Evolutionary conservation across 202 grass and related monocot species (phyloP), one percentile per base, ranked within the genome.

Genomic region (Zoysia matrella): DNA sequence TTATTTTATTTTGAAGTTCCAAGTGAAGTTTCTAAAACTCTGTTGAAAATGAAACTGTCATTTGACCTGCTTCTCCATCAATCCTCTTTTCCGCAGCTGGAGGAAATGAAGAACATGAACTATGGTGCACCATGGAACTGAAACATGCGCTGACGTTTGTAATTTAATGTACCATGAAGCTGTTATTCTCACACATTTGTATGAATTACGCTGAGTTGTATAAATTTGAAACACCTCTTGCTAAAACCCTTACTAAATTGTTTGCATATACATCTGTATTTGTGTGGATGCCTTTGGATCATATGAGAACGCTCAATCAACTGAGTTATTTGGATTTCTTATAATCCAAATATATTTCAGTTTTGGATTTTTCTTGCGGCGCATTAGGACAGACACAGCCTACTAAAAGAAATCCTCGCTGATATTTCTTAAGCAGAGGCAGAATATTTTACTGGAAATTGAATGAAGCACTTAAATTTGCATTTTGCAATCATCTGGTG

Each of bases 61-160:
- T 81, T 63, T 80, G n/a, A 72, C 61, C 1, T 1, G 16, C 44
- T 77, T 11, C 46, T 84, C 9, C 55, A 0, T 67, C 44, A 36
- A 16, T 77, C 61, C 72, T 62, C 44, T 45, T 77, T 69, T 75
- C 71, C 80, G 72, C 93, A 97, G 93, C 64, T 97, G 69, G 93
- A 93, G 40, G 93, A 91, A 67, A 81, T 93, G 60, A 97, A 88
- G 86, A 91, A 75, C n/a, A 87, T 78, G 58, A 93, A 97, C 79
- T 67, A 50, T 3, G 75, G 76, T 47, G 81, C 75, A 84, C 79
- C 85, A 66, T 87, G 80, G 82, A 89, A 89, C 72, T 82, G 86
- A 91, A 49, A 47, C 8, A 11, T 11, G 10, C 77, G 69, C 36
- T 77, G 81, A 80, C 47, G 64, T 81, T 81, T 36, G 30, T 36